phyloP scores from a whole-genome alignment of 2,329 filamentous ascomycete species.

The Xylaria polymorpha region DNA sequence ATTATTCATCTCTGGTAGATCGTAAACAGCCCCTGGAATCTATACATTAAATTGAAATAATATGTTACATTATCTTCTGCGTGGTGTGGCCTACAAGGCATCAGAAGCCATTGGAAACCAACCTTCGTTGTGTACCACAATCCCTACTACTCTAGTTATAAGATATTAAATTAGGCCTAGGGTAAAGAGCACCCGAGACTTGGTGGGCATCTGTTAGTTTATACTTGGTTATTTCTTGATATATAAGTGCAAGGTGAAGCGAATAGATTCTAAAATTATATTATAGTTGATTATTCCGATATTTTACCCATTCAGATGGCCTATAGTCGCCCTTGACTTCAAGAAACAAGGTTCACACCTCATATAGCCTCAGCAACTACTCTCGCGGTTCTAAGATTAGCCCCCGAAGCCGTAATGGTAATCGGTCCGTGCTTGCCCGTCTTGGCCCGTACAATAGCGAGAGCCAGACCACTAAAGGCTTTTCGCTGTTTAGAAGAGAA shows the following conservation, averaged over 20 bases:
- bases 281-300: background rate
- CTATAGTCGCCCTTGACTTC: background rate
- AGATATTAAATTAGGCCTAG: background rate
- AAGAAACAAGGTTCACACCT: background rate
- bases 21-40: too few relatives aligned
- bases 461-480: conserved; percentile 55
- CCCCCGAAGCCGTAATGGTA: conserved; percentile 38
- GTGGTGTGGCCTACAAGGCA: too few relatives aligned
- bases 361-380: conserved; percentile 14
- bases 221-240: background rate
- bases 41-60: too few relatives aligned
- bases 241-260: too few relatives aligned
- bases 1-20: too few relatives aligned
- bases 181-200: background rate
- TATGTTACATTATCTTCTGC: too few relatives aligned
- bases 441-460: conserved; percentile 55
- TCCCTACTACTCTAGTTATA: background rate
- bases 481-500: conserved; percentile 56
- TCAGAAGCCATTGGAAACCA: too few relatives aligned
- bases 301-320: background rate
- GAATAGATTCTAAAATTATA: too few relatives aligned
- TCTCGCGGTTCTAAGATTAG: conserved; percentile 31
- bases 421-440: conserved; percentile 40
- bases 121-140: too few relatives aligned
- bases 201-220: background rate